Base-by-base conservation (phyloP, 257 asterid species). In the Primulina huaijiensis region DNA sequence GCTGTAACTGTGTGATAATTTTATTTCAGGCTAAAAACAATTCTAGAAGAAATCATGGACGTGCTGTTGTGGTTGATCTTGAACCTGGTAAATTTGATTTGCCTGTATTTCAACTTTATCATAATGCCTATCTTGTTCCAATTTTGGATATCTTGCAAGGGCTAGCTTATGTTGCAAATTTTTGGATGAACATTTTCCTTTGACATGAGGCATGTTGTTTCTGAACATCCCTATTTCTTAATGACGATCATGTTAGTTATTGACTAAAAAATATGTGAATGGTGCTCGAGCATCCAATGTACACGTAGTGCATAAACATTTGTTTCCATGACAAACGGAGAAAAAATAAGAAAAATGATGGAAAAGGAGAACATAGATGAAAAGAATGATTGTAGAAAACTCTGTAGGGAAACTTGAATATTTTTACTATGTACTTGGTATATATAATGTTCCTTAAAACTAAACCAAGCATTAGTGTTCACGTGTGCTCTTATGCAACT, bases 1-100 rank as follows among this genome's bases (percentile, higher is more conserved):
- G 19, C 61, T 34, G 43, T 79, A 37, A 72, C 37, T 63, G 35
- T 74, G 40, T 60, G 31, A 53, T 23, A 30, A 70, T n/a, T 71
- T 72, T 64, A 25, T 69, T 84, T 64, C 85, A 90, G 99, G 97
- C 96, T 55, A 83, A 79, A 80, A 87, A 83, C 74, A 87, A 85
- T 72, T 69, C 87, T 67, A 81, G 84, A 72, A 86, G 91, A 82
- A 80, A 84, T 56, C 95, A 64, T 30, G 82, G 77, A 29, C 87
- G 71, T 46, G 14, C 81, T n/a, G 16, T 76, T 25, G 90, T 90
- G 76, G 92, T 87, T 83, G 97, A 93, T 75, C 82, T 87, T 16
- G 99, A 90, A 5, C 77, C 89, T 76, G 97, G 97, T 93, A 87
- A 70, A 60, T 61, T 12, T 4, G 29, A 8, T 50, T 31, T 7